Evolutionary conservation across 2,329 filamentous ascomycete species (phyloP), one percentile per base, ranked within the genome.

Genomic region (Neofusicoccum ribis): DNA sequence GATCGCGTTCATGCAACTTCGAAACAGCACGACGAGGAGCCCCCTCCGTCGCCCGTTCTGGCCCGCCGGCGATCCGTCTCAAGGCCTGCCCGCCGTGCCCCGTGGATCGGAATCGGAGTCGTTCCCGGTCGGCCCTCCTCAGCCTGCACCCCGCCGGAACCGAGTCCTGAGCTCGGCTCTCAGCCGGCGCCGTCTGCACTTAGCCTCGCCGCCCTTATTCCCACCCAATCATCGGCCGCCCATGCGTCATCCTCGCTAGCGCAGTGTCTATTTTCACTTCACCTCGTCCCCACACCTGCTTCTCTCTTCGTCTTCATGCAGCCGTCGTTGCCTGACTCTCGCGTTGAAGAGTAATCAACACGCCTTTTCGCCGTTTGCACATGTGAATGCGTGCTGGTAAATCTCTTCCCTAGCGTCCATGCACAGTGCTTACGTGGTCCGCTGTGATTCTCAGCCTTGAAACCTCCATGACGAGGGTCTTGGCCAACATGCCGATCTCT

Each of bases 1-100:
- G 56, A 59, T 59, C 56, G 41, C 23, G 56, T 59, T 59, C 56
- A 59, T 59, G 56, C 56, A 59, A 59, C 41, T 59, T 31, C 52
- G 52, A 59, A 59, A 47, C 56, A 23, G 17, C 41, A 11, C 23
- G 8, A 11, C 56, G 15, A 23, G 52, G 39, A 41, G 37, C 36
- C 34, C 7, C 7, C 51, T 44, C 52, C 52, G 15, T 17, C 37
- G 52, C 52, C 52, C 52, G 39, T 43, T 59, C 56, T 59, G 41
- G 56, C 15, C 56, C 56, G 17, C 43, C 31, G 56, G 3, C 56
- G 56, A 59, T 46, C 56, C 23, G 20, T 17, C 11, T 23, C 23
- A 34, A 12, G 11, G 47, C 27, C 46, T 23, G 47, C 17, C 47
- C 5, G 20, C 20, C 17, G 23, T 49, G 46, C 46, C 46, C 46